Percentiles rank a stretch among this genome's conserved stretches.
These are phyloP conservation scores for Ochromonadaceae sp. DNA, from an alignment of 352 stramenopile species.

Conservation along the genomic window DNA sequence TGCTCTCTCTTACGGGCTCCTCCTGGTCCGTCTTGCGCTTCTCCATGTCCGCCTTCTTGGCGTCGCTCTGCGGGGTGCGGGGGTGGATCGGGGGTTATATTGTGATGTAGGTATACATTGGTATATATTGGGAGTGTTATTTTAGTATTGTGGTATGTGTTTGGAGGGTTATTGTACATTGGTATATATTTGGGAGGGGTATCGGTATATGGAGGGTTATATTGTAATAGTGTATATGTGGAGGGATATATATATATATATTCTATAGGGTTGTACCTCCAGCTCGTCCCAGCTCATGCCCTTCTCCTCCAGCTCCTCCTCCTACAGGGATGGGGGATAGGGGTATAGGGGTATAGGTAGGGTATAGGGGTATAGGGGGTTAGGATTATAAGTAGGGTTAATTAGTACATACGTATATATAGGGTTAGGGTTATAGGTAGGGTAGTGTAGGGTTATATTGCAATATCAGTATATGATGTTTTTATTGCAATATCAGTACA, in stretches of 20 bases:
- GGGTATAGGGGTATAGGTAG: not conserved
- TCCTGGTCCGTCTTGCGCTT: too few species aligned
- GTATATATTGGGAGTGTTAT: too few species aligned
- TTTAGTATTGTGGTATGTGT: too few species aligned
- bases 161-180: too few species aligned
- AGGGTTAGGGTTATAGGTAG: not conserved
- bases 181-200: too few species aligned
- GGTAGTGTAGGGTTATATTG: not conserved
- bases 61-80: too few species aligned
- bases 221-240: too few species aligned
- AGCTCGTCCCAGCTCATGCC: conserved; percentile 13
- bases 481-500: not conserved
- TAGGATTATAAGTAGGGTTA: not conserved
- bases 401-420: not conserved
- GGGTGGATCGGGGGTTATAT: too few species aligned
- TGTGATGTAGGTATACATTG: too few species aligned
- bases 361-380: not conserved
- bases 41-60: too few species aligned
- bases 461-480: not conserved
- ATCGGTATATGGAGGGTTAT: too few species aligned
- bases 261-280: not conserved
- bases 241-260: not conserved
- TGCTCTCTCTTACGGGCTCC: too few species aligned
- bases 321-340: not conserved
- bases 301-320: conserved; percentile 5